Conservation (phyloP, 164 flowering plant genomes). For the Saururus chinensis region DNA sequence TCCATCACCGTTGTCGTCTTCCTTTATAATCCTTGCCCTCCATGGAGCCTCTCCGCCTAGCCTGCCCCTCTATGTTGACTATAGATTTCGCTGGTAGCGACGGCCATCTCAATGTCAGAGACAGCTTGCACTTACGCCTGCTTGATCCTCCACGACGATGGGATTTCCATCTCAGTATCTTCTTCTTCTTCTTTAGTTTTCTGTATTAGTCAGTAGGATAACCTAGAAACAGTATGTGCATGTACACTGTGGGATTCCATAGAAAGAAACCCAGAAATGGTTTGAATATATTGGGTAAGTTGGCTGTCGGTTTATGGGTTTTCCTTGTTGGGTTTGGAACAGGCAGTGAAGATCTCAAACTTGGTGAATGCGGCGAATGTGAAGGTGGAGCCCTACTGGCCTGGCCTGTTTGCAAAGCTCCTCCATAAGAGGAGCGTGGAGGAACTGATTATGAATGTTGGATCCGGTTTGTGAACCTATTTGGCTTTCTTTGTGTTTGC, state of each 20-base stretch:
- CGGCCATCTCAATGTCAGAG: constrained; percentile 7
- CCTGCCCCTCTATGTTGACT: too few relatives aligned
- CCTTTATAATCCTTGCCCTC: too few relatives aligned
- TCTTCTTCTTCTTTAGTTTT: too few relatives aligned
- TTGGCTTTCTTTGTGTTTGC: neutral
- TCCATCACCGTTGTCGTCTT: too few relatives aligned
- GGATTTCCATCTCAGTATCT: constrained; percentile 9
- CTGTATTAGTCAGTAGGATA: too few relatives aligned
- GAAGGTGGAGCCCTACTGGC: too few relatives aligned
- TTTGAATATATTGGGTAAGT: too few relatives aligned
- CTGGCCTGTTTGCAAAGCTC: constrained; percentile 12
- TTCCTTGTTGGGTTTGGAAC: neutral
- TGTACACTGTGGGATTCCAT: too few relatives aligned
- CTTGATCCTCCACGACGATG: constrained; percentile 15
- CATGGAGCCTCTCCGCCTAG: too few relatives aligned
- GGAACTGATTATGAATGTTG: constrained; percentile 9
- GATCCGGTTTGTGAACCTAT: constrained; percentile 6
- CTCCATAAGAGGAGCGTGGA: constrained; percentile 9
- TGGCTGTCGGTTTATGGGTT: neutral
- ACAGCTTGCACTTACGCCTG: constrained; percentile 10
- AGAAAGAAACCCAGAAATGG: too few relatives aligned
- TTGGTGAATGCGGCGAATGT: constrained; percentile 6
- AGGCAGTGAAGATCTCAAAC: constrained; percentile 13
- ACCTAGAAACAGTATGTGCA: too few relatives aligned
- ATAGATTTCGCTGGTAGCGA: too few relatives aligned